A percentile compares a stretch with the other conserved stretches of the same genome.
These are phyloP conservation scores for Boletus coccyginus DNA, from an alignment of 768 basidiomycete genomes.

Conservation along the genomic window DNA sequence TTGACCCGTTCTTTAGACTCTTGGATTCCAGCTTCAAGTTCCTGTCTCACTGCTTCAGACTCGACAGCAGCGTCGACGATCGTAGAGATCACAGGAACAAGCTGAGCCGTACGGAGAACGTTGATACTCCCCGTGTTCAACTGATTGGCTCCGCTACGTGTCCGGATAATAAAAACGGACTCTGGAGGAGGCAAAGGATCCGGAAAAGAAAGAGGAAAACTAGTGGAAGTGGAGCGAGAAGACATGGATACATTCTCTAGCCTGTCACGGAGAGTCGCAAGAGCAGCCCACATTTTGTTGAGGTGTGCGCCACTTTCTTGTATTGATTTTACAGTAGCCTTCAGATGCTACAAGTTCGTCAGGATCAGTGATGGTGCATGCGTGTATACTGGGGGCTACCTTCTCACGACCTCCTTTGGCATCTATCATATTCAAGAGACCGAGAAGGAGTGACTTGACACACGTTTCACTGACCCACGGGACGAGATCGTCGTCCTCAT, in stretches of 20 bases:
- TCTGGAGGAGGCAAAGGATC: slow-evolving; percentile 59
- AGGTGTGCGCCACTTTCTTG: slow-evolving; percentile 53
- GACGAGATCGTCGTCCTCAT: slow-evolving; percentile 36
- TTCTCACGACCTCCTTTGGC: slow-evolving; percentile 41
- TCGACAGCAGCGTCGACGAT: slow-evolving; percentile 53
- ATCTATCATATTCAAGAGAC: slow-evolving; percentile 53
- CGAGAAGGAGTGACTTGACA: slow-evolving; percentile 59
- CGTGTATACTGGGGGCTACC: slow-evolving; percentile 10
- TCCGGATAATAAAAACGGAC: slow-evolving; percentile 38
- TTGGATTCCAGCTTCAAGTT: slow-evolving; percentile 56
- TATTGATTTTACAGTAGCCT: slow-evolving; percentile 49
- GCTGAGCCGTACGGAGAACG: slow-evolving; percentile 50
- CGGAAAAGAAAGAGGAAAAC: slow-evolving; percentile 39
- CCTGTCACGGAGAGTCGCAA: slow-evolving; percentile 46
- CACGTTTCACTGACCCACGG: slow-evolving; percentile 69
- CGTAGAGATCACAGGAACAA: slow-evolving; percentile 62
- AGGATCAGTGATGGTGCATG: background rate
- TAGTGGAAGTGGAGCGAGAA: slow-evolving; percentile 11
- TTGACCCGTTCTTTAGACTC: slow-evolving; percentile 53
- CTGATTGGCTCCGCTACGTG: slow-evolving; percentile 42
- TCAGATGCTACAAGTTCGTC: slow-evolving; percentile 9
- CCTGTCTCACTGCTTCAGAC: slow-evolving; percentile 49
- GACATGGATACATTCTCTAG: slow-evolving; percentile 18
- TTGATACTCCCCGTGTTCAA: slow-evolving; percentile 27
- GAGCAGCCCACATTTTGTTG: slow-evolving; percentile 59